Evolutionary conservation across 257 asterid species (phyloP), one percentile per base, ranked within the genome.

Genomic region (Ajuga chamaepitys): DNA sequence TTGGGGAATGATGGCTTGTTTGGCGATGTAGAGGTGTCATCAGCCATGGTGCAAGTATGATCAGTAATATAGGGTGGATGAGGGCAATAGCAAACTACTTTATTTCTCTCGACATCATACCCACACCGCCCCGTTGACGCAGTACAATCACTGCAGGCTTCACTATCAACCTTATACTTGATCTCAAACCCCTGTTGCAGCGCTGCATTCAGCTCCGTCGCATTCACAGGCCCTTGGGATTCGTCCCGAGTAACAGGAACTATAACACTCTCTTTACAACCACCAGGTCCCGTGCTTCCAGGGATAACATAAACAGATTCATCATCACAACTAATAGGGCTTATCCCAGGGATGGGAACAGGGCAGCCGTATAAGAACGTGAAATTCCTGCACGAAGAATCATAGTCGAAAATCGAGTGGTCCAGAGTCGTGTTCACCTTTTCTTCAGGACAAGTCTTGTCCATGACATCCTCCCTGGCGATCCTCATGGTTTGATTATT

Each of bases 41-140:
- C 18, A 28, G 47, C 16, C 10, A 9, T 18, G 5, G 56, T 14
- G 73, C 95, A 89, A 41, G 75, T 68, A 30, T 8, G 37, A 30
- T 50, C 25, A 9, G 64, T 66, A 35, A 58, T 20, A 48, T 66
- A 78, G 0, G 94, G 88, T 14, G 71, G 76, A 60, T 41, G 10
- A 8, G 84, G 74, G 69, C 97, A 89, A 64, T 74, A 78, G 44
- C 97, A 89, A 53, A 63, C 60, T 2, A 86, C 78, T 44, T 11
- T 67, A 30, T 79, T 76, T 0, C 54, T 40, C 46, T 0, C 44
- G n/a, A 14, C 11, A 75, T 78, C 60, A 28, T 38, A 81, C 17
- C 91, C 97, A 25, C 97, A 87, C 44, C 77, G 65, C 3, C 97
- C 97, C 0, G 35, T 32, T 0, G 93, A 80, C 13, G 41, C 70